phyloP scores from a whole-genome alignment of 768 basidiomycete species.

The Macrolepiota fuliginosa region DNA sequence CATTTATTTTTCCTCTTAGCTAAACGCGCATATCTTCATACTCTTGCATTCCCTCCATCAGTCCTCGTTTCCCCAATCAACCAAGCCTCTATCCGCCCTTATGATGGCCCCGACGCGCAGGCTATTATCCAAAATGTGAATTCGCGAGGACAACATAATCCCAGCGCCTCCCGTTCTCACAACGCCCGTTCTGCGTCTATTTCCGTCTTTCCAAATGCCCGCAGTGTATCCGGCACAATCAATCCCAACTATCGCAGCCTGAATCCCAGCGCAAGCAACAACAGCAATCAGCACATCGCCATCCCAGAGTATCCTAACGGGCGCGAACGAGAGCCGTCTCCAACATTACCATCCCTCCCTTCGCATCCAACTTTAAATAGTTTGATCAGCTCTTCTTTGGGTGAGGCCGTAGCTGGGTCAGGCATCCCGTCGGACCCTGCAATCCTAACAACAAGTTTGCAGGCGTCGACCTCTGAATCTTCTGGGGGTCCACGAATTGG shows the following conservation, averaged over 20 bases:
- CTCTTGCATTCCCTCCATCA: slow-evolving; percentile 79
- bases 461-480: slow-evolving; percentile 29
- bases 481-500: slow-evolving; percentile 75
- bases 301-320: slow-evolving; percentile 51
- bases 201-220: slow-evolving; percentile 56
- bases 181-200: slow-evolving; percentile 67
- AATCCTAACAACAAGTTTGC: slow-evolving; percentile 57
- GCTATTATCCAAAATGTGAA: slow-evolving; percentile 81
- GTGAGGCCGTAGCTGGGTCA: slow-evolving; percentile 46
- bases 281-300: slow-evolving; percentile 38
- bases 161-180: slow-evolving; percentile 67
- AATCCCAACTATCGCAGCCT: slow-evolving; percentile 9
- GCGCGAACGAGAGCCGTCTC: slow-evolving; percentile 70
- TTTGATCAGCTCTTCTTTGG: slow-evolving; percentile 74
- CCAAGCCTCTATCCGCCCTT: slow-evolving; percentile 70
- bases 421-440: slow-evolving; percentile 60
- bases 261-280: slow-evolving; percentile 26
- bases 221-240: slow-evolving; percentile 40
- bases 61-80: slow-evolving; percentile 59
- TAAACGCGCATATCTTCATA: slow-evolving; percentile 92
- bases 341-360: slow-evolving; percentile 77
- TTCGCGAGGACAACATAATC: slow-evolving; percentile 61
- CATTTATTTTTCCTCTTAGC: slow-evolving; percentile 43
- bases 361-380: slow-evolving; percentile 84
- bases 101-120: slow-evolving; percentile 94